Base-by-base conservation (phyloP, 176 grass and related monocot species). In the Hsuehochloa calcarea region DNA sequence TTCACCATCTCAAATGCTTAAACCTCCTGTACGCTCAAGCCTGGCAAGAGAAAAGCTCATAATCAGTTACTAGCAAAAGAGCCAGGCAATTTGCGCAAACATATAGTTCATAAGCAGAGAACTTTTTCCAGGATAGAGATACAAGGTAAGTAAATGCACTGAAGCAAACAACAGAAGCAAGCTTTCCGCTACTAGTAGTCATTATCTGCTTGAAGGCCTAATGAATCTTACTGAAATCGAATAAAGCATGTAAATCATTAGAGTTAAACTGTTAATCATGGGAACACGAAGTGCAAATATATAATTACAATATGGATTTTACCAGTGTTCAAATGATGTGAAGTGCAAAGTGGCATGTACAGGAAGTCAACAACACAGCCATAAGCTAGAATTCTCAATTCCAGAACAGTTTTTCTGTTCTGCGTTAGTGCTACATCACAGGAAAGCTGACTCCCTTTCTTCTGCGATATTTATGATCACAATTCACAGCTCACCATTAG, bases 21-120 rank as follows among this genome's bases (percentile, higher is more conserved):
- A 27, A 91, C 72, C 71, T 88, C 89, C 78, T 91, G 80, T 10
- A 88, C 75, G 10, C 56, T 91, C 79, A 91, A 73, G 74, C 85
- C 89, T 91, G 76, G 58, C 67, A 84, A 70, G 75, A 77, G 6
- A 68, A 75, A 80, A 37, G 16, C 10, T 45, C 14, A 25, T 8
- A 74, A 17, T 81, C 20, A 65, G 19, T 58, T 69, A 55, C 70
- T 25, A 23, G 16, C 13, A 29, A 20, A 69, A 16, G 12, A 1
- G 22, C 26, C 10, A 0, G 7, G 5, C 27, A 61, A 49, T 40
- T 45, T 19, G 35, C 22, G 69, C 11, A 78, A 4, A 16, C 31
- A 55, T 25, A 59, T n/a, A 78, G 1, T 27, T 70, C 38, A 60
- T 60, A 60, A 58, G 38, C 14, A 50, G 6, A 56, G 9, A 7